Evolutionary conservation across 257 asterid genomes (phyloP).

Genomic region (Datura wrightii): DNA sequence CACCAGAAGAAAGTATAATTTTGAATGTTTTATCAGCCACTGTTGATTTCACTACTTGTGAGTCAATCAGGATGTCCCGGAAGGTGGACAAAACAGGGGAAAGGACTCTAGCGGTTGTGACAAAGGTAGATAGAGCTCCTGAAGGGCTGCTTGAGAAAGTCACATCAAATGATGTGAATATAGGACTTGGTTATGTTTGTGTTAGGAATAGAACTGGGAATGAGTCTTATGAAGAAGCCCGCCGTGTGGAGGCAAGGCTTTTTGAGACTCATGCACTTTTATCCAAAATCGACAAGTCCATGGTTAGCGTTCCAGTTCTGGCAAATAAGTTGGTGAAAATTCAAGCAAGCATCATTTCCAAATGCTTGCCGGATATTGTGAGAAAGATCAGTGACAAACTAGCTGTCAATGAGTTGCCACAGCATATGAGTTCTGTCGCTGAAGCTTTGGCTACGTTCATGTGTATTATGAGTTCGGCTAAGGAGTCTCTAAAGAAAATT

Average conservation of each 20-base stretch:
- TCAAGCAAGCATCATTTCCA: constrained; percentile 23
- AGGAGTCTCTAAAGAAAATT: background rate
- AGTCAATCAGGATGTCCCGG: background rate
- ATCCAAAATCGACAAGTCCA: background rate
- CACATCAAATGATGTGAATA: background rate
- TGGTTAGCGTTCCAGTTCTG: background rate
- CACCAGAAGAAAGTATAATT: background rate
- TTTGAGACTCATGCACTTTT: background rate
- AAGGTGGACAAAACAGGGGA: background rate
- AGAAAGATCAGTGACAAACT: background rate
- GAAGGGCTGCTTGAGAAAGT: background rate
- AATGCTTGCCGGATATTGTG: constrained; percentile 24
- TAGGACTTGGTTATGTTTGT: constrained; percentile 2
- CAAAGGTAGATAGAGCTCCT: constrained; percentile 12
- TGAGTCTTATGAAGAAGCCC: background rate
- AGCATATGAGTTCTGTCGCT: background rate
- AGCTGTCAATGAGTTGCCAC: background rate
- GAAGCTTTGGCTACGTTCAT: background rate
- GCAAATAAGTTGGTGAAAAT: constrained; percentile 10
- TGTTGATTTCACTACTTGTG: background rate
- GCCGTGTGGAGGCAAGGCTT: background rate
- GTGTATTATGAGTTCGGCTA: background rate
- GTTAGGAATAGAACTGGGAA: constrained; percentile 1
- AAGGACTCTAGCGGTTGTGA: constrained; percentile 17
- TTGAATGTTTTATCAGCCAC: background rate